Conservation (phyloP, 2,329 filamentous ascomycete species). For the Didymella pomorum region DNA sequence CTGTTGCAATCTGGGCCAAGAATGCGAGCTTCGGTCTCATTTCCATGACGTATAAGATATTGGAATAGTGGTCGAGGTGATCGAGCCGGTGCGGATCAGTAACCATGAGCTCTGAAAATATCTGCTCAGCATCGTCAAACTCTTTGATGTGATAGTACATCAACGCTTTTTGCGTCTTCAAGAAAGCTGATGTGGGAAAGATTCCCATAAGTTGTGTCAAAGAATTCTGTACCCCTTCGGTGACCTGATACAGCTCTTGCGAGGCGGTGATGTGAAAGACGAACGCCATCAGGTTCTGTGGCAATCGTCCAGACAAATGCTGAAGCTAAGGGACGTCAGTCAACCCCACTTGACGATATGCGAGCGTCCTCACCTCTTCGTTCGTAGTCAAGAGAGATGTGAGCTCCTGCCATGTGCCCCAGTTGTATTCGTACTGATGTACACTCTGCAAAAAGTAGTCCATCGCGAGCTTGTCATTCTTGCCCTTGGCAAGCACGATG, state of each 20-base stretch:
- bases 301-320: slow-evolving; percentile 65
- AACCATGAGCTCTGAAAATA: slow-evolving; percentile 74
- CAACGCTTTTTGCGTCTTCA: slow-evolving; percentile 88
- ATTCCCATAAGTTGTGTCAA: slow-evolving; percentile 81
- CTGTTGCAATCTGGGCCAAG: slow-evolving; percentile 87
- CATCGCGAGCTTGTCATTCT: slow-evolving; percentile 85
- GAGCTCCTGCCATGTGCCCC: slow-evolving; percentile 96
- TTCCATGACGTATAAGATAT: slow-evolving; percentile 94
- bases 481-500: slow-evolving; percentile 86
- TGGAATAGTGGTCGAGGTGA: slow-evolving; percentile 93
- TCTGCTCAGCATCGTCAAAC: slow-evolving; percentile 68
- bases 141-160: slow-evolving; percentile 90
- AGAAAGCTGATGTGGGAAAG: slow-evolving; percentile 87
- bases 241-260: slow-evolving; percentile 89
- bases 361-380: slow-evolving; percentile 71
- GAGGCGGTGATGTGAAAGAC: slow-evolving; percentile 93
- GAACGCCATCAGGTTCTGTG: slow-evolving; percentile 89
- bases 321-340: slow-evolving; percentile 5
- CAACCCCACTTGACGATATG: background rate
- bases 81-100: slow-evolving; percentile 78
- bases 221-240: slow-evolving; percentile 74
- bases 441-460: slow-evolving; percentile 89
- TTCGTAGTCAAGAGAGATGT: slow-evolving; percentile 78
- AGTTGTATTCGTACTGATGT: slow-evolving; percentile 91
- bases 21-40: slow-evolving; percentile 89